Conservation (phyloP, 2,329 filamentous ascomycete species). For the Aureobasidium pullulans region DNA sequence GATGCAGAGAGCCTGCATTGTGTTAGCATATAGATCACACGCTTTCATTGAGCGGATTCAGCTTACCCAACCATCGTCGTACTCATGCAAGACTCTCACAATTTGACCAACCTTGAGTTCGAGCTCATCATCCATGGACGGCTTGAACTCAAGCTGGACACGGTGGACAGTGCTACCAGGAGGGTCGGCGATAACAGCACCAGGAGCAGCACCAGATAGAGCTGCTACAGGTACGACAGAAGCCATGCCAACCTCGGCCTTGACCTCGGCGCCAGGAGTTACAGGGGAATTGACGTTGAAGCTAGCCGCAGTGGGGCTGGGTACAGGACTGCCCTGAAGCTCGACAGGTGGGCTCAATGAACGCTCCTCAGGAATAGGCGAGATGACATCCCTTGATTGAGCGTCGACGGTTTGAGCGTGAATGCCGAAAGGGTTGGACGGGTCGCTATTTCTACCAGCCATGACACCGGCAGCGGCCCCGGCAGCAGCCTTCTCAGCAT, state of each 20-base stretch:
- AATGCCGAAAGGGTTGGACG: slow-evolving; percentile 31
- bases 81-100: slow-evolving; percentile 85
- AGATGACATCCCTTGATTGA: slow-evolving; percentile 23
- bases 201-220: slow-evolving; percentile 30
- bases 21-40: slow-evolving; percentile 18
- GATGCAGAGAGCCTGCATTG: slow-evolving; percentile 70
- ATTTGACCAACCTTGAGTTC: slow-evolving; percentile 73
- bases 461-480: slow-evolving; percentile 21
- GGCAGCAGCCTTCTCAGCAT: slow-evolving; percentile 32
- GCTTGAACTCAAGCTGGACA: slow-evolving; percentile 88
- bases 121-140: slow-evolving; percentile 87
- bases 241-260: slow-evolving; percentile 24
- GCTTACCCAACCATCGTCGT: slow-evolving; percentile 96
- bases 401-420: slow-evolving; percentile 30
- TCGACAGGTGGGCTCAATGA: slow-evolving; percentile 12
- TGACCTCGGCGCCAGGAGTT: slow-evolving; percentile 18
- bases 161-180: slow-evolving; percentile 66
- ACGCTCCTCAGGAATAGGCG: slow-evolving; percentile 16
- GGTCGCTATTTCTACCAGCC: slow-evolving; percentile 25
- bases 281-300: slow-evolving; percentile 18
- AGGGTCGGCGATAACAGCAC: slow-evolving; percentile 30
- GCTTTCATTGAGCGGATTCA: neutral
- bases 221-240: slow-evolving; percentile 32
- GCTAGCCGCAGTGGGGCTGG: slow-evolving; percentile 12
- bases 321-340: slow-evolving; percentile 12